phyloP scores from a whole-genome alignment of 306 rosid genomes.

The Lagenaria siceraria region DNA sequence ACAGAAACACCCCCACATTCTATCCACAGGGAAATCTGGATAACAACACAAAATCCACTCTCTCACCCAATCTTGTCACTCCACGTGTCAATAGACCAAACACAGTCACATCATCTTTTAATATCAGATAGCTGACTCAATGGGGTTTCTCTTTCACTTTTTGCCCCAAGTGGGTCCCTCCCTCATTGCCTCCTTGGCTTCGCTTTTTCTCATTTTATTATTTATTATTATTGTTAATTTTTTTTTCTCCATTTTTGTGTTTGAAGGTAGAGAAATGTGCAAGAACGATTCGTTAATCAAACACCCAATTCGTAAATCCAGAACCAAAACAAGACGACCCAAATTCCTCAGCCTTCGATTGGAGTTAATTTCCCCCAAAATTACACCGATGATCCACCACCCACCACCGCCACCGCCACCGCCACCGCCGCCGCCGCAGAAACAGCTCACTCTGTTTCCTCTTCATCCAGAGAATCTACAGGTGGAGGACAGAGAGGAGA shows the following conservation, averaged over 20 bases:
- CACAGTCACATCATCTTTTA: constrained; percentile 29
- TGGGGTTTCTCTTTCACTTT: neutral
- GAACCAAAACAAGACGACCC: constrained; percentile 50
- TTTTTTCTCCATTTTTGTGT: neutral
- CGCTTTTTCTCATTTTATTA: neutral
- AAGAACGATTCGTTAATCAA: neutral
- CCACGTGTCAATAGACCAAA: constrained; percentile 32
- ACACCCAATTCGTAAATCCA: constrained; percentile 21
- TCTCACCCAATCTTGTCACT: neutral
- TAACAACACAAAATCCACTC: constrained; percentile 53
- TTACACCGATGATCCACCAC: neutral
- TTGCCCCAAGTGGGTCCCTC: neutral
- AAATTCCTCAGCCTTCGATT: constrained; percentile 57
- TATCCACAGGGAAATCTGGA: constrained; percentile 53
- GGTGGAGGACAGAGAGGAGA: constrained; percentile 28
- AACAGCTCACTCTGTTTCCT: constrained; percentile 42
- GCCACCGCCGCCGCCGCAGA: neutral
- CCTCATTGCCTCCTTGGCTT: neutral
- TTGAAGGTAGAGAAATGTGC: neutral
- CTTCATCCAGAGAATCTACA: constrained; percentile 37
- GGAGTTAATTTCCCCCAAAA: constrained; percentile 15
- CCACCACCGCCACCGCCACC: neutral
- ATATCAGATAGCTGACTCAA: neutral
- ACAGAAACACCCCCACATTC: constrained; percentile 13
- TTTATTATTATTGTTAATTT: no score